Evolutionary conservation across 371 early-diverging fungal genomes (phyloP).

Genomic region (Phascolomyces articulosus): DNA sequence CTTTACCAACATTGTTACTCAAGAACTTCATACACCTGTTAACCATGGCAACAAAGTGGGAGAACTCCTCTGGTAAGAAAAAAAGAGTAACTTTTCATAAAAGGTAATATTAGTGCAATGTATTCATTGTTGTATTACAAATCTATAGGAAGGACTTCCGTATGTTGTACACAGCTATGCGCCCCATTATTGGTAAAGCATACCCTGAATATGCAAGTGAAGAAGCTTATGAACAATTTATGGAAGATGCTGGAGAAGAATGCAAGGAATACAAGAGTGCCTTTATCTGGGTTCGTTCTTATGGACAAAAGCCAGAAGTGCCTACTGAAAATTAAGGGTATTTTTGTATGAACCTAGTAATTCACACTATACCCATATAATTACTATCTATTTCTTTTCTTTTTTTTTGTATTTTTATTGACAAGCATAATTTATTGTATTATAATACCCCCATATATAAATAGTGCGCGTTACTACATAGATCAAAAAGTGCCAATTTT

Average conservation of each 20-base stretch:
- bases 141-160: constrained; percentile 29
- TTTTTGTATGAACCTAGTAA: too few species aligned
- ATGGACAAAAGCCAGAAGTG: constrained; percentile 1
- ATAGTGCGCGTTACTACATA: too few species aligned
- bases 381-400: too few species aligned
- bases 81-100: too few species aligned
- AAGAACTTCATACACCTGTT: constrained; percentile 14
- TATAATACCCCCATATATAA: too few species aligned
- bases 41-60: constrained; percentile 12
- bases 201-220: constrained; percentile 18
- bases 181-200: constrained; percentile 10
- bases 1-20: not conserved
- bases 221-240: constrained; percentile 6
- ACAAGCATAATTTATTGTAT: too few species aligned
- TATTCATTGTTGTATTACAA: too few species aligned
- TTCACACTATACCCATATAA: too few species aligned
- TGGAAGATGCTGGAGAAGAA: constrained; percentile 10
- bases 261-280: constrained; percentile 10
- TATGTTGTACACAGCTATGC: constrained; percentile 17
- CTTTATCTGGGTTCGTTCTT: constrained; percentile 4
- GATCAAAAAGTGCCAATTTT: too few species aligned
- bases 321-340: too few species aligned
- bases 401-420: too few species aligned
- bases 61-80: constrained; percentile 6
- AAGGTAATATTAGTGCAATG: too few species aligned